These are phyloP conservation scores for Diutina pseudorugosa DNA, from an alignment of 1,139 yeast genomes.

Conservation along the genomic window DNA sequence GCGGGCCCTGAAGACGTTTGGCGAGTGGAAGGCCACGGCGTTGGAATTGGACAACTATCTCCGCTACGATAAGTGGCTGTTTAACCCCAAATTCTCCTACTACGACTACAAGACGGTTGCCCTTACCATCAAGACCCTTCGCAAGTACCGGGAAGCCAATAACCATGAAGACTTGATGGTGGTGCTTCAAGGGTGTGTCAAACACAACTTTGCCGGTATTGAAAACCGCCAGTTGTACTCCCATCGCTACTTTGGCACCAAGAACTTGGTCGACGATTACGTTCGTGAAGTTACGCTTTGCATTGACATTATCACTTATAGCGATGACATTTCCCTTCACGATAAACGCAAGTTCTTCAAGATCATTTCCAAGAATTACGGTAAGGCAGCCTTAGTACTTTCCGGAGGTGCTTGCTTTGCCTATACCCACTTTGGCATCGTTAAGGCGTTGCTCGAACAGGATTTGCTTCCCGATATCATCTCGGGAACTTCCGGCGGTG, in stretches of 20 bases:
- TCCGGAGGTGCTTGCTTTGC: slow-evolving; percentile 79
- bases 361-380: slow-evolving; percentile 51
- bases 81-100: slow-evolving; percentile 49
- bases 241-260: slow-evolving; percentile 68
- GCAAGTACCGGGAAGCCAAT: slow-evolving; percentile 18
- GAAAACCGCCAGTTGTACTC: slow-evolving; percentile 64
- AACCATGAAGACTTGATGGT: slow-evolving; percentile 37
- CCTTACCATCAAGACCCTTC: slow-evolving; percentile 35
- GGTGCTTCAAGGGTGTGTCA: slow-evolving; percentile 54
- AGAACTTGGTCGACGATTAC: slow-evolving; percentile 44
- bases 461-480: slow-evolving; percentile 56
- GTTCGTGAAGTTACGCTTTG: slow-evolving; percentile 40
- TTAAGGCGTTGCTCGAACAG: slow-evolving; percentile 57
- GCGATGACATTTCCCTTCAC: slow-evolving; percentile 21
- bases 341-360: slow-evolving; percentile 45
- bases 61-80: slow-evolving; percentile 53
- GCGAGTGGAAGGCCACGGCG: slow-evolving; percentile 56
- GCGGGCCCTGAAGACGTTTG: slow-evolving; percentile 35
- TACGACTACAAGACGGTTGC: slow-evolving; percentile 56
- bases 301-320: slow-evolving; percentile 30
- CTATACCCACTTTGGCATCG: slow-evolving; percentile 66
- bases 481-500: slow-evolving; percentile 79
- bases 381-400: slow-evolving; percentile 60
- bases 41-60: slow-evolving; percentile 42
- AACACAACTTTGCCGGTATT: slow-evolving; percentile 67